These are phyloP conservation scores for Hymenoscyphus linearis DNA, from an alignment of 2,329 filamentous ascomycete genomes.

Conservation along the genomic window DNA sequence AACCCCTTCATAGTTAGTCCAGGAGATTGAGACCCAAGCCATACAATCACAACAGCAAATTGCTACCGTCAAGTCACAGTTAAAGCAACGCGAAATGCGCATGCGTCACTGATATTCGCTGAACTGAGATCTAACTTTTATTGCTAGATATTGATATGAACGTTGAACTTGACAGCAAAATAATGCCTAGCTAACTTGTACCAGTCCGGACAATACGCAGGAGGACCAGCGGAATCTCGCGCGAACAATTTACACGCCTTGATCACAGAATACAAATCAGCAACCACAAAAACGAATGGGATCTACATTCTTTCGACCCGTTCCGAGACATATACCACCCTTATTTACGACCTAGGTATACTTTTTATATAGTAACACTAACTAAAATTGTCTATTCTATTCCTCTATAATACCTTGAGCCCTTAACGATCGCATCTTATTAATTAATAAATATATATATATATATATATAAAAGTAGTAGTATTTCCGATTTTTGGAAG, in stretches of 20 bases:
- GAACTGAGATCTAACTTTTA: not conserved
- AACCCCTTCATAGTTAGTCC: constrained; percentile 61
- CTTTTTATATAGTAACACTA: too few relatives aligned
- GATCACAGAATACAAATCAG: constrained; percentile 12
- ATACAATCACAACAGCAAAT: constrained; percentile 89
- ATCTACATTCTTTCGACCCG: constrained; percentile 8
- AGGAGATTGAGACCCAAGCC: constrained; percentile 91
- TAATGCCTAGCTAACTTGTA: not conserved
- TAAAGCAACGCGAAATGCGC: constrained; percentile 83
- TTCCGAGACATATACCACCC: too few relatives aligned
- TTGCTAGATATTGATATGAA: constrained; percentile 15
- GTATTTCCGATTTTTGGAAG: too few relatives aligned
- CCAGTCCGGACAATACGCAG: not conserved
- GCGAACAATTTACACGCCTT: constrained; percentile 11
- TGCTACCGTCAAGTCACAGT: constrained; percentile 73
- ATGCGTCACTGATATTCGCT: constrained; percentile 72
- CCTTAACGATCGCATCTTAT: too few relatives aligned
- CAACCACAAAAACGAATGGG: constrained; percentile 2
- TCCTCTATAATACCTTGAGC: too few relatives aligned
- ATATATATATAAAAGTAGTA: too few relatives aligned
- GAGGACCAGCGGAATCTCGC: constrained; percentile 3
- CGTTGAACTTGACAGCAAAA: not conserved
- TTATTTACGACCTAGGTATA: too few relatives aligned
- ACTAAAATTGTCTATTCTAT: too few relatives aligned
- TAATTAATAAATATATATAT: too few relatives aligned